A percentile compares a stretch with the other conserved stretches of the same genome.
Evolutionary conservation across 345 rosid species (phyloP).

Genomic region (Populus euphratica): DNA sequence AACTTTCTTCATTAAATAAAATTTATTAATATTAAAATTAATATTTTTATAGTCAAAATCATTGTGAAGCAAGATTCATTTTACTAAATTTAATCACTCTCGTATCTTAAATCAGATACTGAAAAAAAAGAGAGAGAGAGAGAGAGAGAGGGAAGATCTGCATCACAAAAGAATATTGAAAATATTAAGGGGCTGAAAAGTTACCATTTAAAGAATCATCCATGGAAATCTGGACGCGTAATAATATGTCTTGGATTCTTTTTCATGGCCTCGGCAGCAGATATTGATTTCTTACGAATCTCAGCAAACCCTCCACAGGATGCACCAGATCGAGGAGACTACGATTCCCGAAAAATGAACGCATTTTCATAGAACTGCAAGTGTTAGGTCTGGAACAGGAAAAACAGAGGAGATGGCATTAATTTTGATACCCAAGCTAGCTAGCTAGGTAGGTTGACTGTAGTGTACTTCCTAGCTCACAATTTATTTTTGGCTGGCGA

Average conservation of each 20-base stretch:
- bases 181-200: no score
- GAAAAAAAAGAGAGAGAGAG: no score
- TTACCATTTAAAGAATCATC: neutral
- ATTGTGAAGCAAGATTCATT: no score
- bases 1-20: no score
- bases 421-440: neutral
- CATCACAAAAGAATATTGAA: no score
- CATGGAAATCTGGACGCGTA: conserved; percentile 41
- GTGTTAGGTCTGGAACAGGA: neutral
- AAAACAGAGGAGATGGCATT: neutral
- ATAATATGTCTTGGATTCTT: conserved; percentile 46
- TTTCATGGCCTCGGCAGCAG: conserved; percentile 42
- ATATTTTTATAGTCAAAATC: fast-evolving
- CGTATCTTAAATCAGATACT: no score
- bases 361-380: neutral
- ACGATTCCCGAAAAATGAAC: neutral
- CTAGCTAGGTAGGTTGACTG: no score
- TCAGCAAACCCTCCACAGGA: conserved; percentile 34
- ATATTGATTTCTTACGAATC: conserved; percentile 23
- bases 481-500: neutral
- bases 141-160: no score
- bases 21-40: no score
- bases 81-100: no score
- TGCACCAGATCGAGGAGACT: conserved; percentile 39
- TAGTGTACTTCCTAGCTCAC: neutral